These are phyloP conservation scores for Apiospora pterosperma DNA, from an alignment of 2,329 filamentous ascomycete genomes.

Conservation along the genomic window DNA sequence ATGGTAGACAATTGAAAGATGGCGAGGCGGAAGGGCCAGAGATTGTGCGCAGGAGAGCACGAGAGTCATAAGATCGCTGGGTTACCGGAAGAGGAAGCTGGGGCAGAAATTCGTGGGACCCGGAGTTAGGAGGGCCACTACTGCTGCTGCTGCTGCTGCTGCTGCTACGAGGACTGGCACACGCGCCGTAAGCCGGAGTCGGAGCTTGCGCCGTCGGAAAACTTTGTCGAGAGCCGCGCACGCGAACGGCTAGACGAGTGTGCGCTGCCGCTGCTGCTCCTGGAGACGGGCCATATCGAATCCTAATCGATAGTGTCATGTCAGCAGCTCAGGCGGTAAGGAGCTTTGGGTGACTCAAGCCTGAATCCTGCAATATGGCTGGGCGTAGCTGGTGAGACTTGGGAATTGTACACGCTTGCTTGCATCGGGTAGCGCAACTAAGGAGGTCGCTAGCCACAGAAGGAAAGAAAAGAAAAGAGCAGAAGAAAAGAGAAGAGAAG, in stretches of 20 bases:
- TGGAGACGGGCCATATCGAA: neutral
- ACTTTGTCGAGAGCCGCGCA: neutral
- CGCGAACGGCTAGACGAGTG: neutral
- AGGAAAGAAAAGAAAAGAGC: no score
- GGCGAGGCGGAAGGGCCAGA: neutral
- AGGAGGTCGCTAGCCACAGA: no score
- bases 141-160: neutral
- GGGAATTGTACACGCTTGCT: no score
- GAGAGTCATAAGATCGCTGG: neutral
- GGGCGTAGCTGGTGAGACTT: no score
- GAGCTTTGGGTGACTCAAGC: neutral
- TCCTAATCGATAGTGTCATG: slow-evolving; percentile 3
- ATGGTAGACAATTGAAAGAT: neutral
- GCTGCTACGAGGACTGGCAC: neutral
- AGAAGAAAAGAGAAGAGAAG: no score
- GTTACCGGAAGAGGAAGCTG: slow-evolving; percentile 1
- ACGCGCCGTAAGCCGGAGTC: neutral
- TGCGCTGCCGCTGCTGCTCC: neutral
- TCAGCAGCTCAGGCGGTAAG: neutral
- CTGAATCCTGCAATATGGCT: neutral
- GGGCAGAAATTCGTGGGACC: neutral
- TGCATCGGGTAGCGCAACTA: no score
- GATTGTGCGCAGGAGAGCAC: neutral
- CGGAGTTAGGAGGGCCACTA: neutral
- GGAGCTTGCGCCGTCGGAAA: neutral